Conservation (phyloP, 163 green algal genomes). For the Coccomyxa subellipsoidea region DNA sequence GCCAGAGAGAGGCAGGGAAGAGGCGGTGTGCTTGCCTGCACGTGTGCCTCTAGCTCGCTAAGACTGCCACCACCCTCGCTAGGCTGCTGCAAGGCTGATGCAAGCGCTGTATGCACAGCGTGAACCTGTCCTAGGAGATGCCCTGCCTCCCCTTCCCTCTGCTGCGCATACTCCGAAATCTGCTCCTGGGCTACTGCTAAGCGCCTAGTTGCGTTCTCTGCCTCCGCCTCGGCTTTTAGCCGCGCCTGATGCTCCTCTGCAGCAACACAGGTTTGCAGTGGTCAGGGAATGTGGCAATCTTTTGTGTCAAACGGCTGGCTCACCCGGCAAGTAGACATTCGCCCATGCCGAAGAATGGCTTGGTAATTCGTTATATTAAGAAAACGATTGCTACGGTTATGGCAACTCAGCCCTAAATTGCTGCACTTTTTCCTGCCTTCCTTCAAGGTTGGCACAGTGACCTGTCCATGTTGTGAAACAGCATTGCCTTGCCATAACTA, state of each 20-base stretch:
- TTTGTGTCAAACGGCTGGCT: not conserved
- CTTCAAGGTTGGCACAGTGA: not conserved
- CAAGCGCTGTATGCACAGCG: conserved; percentile 20
- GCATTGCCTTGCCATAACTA: too few species aligned
- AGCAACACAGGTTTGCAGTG: not conserved
- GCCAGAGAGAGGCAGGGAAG: not conserved
- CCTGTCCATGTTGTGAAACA: not conserved
- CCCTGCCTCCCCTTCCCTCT: conserved; percentile 56
- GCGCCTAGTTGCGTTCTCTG: conserved; percentile 50
- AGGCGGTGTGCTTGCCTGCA: not conserved
- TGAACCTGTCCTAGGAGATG: conserved; percentile 40
- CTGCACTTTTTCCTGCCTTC: not conserved
- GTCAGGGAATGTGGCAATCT: not conserved
- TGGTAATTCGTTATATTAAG: too few species aligned
- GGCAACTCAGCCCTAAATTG: not conserved
- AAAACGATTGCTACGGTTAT: too few species aligned
- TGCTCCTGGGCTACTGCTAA: conserved; percentile 82
- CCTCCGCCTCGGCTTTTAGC: conserved; percentile 70
- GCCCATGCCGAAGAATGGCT: not conserved
- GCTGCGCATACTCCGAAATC: conserved; percentile 73
- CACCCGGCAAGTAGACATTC: not conserved
- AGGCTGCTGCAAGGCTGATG: conserved; percentile 8
- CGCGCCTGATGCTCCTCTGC: conserved; percentile 73
- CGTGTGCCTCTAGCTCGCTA: not conserved
- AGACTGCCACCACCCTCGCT: not conserved